Evolutionary conservation across 2,329 filamentous ascomycete genomes (phyloP), one percentile per base, ranked within the genome.

Genomic region (Zarea fungicola): DNA sequence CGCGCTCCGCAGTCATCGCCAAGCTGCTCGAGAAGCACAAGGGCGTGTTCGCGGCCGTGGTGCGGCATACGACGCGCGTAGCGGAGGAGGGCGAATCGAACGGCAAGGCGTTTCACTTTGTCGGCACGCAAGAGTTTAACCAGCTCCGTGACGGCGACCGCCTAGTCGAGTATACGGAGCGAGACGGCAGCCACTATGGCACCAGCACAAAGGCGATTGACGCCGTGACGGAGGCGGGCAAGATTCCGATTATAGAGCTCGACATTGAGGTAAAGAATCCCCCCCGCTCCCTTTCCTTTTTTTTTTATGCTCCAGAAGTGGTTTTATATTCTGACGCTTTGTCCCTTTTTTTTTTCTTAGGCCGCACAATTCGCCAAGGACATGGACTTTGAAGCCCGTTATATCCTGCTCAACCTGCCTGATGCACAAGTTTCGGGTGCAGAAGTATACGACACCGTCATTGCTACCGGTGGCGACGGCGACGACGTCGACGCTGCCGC

Each of bases 11-110:
- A 2, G 68, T 91, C 36, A 69, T 84, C 46, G 76, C 76, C 50
- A 76, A 77, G 54, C 75, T 93, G 14, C 69, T 85, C 55, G 76
- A 81, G 23, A 75, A 78, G 48, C 80, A 82, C 61, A 80, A 79
- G 6, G 77, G 80, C 44, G 80, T 81, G 18, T 89, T 92, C 58
- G 82, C 76, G 18, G 68, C 66, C 41, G 77, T 81, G 9, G 64
- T 75, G 13, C 71, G 70, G 11, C 77, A 84, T 57, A 80, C 80
- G 3, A 81, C 76, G 4, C 70, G 78, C 14, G 63, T 66, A 22
- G 67, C 74, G 3, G 59, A 60, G 8, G 73, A 76, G 14, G 74
- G 72, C 6, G 80, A 83, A 57, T 59, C 67, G n/a, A 64, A 73
- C 31, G 78, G 76, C 26, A 65, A 71, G 49, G 66, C 73, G 46